Base-by-base conservation (phyloP, 345 rosid genomes). In the Cardamine occulta region DNA sequence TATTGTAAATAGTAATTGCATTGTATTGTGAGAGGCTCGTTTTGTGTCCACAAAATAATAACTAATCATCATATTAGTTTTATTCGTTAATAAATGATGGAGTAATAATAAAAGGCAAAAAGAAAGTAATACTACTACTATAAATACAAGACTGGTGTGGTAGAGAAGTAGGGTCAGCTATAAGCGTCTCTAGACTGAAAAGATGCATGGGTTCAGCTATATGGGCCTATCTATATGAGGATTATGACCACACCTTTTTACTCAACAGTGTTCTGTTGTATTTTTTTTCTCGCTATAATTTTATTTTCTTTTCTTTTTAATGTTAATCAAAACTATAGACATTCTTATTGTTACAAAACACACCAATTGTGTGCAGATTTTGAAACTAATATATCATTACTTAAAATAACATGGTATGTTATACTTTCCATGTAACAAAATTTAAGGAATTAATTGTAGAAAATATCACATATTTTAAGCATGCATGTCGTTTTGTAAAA, bases 141-240 rank as follows among this genome's bases (percentile, higher is more conserved):
- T 8, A 10, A 40, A 14, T 19, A 35, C 7, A 42, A 18, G 10
- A 40, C 7, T 39, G 5, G 39, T 39, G 4, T 10, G 5, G 13
- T 37, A 8, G 64, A 18, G 3, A 2, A 9, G 24, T 51, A 74
- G 74, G 45, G 28, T 75, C 53, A 68, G 62, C 79, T 67, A 59
- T 2, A 23, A 10, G 68, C 68, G 35, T 13, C 62, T 67, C 51
- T 66, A 74, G 66, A 29, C 59, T 24, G 31, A 7, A 74, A 66
- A 74, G 78, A 15, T 74, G 73, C 60, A 66, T 74, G 67, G 60
- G 61, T 18, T 65, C 15, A 66, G 60, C 61, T 66, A 66, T 66
- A 66, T 24, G 55, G 23, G 19, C 51, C 51, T 45, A 45, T 32
- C 77, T 63, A 24, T 56, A 12, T 19, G 60, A 66, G 39, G 59